Evolutionary conservation across 257 asterid genomes (phyloP).

Genomic region (Jacaranda mimosifolia): DNA sequence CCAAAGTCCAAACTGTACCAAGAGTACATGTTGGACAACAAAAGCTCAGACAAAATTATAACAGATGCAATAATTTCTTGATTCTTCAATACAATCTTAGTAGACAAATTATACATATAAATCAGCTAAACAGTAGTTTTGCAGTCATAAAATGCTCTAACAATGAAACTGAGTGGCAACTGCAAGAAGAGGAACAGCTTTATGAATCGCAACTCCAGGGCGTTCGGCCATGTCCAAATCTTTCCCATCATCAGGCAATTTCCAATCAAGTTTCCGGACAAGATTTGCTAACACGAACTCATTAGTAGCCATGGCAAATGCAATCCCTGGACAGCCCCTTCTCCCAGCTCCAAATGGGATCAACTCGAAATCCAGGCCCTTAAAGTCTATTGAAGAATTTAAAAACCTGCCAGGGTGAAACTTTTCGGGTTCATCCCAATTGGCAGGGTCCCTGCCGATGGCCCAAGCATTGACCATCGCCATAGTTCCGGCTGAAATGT

Average conservation of each 20-base stretch:
- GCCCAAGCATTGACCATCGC: constrained; percentile 51
- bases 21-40: background rate
- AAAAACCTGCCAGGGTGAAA: constrained; percentile 58
- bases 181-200: constrained; percentile 40
- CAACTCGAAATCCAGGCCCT: constrained; percentile 45
- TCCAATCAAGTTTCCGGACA: constrained; percentile 43
- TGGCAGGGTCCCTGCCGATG: constrained; percentile 44
- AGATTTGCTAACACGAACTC: constrained; percentile 48
- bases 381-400: constrained; percentile 29
- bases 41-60: background rate
- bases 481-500: constrained; percentile 47
- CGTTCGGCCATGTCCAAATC: constrained; percentile 42
- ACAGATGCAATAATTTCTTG: background rate
- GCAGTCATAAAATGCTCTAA: background rate
- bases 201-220: constrained; percentile 35
- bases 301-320: constrained; percentile 35
- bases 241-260: constrained; percentile 35
- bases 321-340: constrained; percentile 50
- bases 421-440: constrained; percentile 52
- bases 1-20: no score
- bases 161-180: constrained; percentile 2
- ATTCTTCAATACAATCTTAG: background rate
- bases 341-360: constrained; percentile 54
- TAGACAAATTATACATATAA: background rate
- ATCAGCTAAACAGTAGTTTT: background rate